A percentile compares a stretch with the other conserved stretches of the same genome.
Evolutionary conservation across 225 moss, liverwort and hornwort species (phyloP).

Genomic region (Anthoceros angustus): DNA sequence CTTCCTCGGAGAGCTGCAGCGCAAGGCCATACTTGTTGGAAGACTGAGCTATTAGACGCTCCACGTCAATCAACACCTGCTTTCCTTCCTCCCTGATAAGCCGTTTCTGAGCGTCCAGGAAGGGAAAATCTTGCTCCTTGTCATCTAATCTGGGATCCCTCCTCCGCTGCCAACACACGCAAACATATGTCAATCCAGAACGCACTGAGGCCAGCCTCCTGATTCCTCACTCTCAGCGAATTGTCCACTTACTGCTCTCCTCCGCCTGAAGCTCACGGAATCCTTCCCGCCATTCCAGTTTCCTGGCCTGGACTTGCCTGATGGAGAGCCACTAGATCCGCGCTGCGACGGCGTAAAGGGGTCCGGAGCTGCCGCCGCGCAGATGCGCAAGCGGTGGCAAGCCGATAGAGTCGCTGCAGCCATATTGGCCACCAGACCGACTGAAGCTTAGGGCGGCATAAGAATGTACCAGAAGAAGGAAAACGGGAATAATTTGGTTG

Average conservation of each 20-base stretch:
- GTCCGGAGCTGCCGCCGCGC: not conserved
- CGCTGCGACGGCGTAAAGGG: not conserved
- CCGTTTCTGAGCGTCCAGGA: constrained; percentile 36
- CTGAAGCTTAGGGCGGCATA: not conserved
- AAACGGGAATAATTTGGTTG: not conserved
- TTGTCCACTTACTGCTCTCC: not conserved
- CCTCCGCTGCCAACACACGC: constrained; percentile 18
- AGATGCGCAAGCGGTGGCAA: not conserved
- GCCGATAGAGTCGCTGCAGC: not conserved
- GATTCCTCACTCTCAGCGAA: not conserved
- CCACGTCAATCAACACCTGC: constrained; percentile 48
- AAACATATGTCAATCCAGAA: not conserved
- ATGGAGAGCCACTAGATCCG: not conserved
- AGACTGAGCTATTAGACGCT: constrained; percentile 42
- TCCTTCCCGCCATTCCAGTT: not conserved
- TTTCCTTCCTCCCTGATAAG: constrained; percentile 38
- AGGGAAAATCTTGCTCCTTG: constrained; percentile 25
- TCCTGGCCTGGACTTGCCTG: not conserved
- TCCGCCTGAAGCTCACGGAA: constrained; percentile 1
- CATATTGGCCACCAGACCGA: not conserved
- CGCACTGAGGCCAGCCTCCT: too few species aligned
- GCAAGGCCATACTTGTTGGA: constrained; percentile 78
- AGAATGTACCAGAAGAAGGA: not conserved
- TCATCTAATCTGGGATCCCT: constrained; percentile 28
- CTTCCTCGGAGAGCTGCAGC: constrained; percentile 67